Conservation (phyloP, 257 asterid genomes). For the Ilex asprella region DNA sequence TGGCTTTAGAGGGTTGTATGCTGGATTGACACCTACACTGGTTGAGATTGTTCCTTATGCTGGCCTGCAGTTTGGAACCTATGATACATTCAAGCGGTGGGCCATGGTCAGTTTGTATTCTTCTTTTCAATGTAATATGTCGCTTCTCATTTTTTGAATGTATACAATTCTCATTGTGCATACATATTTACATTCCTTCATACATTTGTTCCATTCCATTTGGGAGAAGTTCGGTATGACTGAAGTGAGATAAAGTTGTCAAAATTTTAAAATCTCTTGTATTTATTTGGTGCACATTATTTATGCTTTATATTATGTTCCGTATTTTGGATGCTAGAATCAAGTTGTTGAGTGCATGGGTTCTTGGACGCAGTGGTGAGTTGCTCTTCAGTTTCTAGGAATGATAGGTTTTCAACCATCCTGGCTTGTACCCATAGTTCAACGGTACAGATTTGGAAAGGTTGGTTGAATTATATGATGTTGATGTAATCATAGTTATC, state of each 20-base stretch:
- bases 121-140: conserved; percentile 2
- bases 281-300: not conserved
- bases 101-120: conserved; percentile 32
- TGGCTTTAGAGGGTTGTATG: conserved; percentile 75
- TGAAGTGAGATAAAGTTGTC: not conserved
- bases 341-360: too few species aligned
- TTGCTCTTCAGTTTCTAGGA: too few species aligned
- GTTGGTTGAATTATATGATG: too few species aligned
- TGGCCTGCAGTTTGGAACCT: conserved; percentile 90
- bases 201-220: not conserved
- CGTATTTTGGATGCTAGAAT: too few species aligned
- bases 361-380: too few species aligned
- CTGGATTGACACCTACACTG: conserved; percentile 86
- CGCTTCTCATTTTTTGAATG: not conserved
- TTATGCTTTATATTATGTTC: too few species aligned
- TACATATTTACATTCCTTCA: not conserved
- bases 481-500: too few species aligned
- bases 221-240: not conserved
- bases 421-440: too few species aligned
- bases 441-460: too few species aligned
- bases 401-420: too few species aligned
- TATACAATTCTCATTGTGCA: not conserved
- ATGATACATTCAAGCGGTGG: conserved; percentile 95
- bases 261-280: not conserved
- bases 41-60: conserved; percentile 89